These are phyloP conservation scores for Neonothopanus nambi DNA, from an alignment of 1,284 basidiomycete species.

Conservation along the genomic window DNA sequence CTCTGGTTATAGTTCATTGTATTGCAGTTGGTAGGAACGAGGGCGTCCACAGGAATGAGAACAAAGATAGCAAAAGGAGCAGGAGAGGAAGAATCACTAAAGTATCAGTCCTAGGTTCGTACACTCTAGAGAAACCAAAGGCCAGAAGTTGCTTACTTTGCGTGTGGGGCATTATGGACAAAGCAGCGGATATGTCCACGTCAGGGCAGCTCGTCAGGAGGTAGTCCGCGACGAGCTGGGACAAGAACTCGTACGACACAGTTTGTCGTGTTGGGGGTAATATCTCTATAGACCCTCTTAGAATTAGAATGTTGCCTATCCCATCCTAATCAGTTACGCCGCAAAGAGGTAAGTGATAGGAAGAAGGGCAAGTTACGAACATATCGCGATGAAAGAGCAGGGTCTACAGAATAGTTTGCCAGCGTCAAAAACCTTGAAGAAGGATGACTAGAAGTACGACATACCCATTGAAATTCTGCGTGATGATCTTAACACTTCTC, in stretches of 20 bases:
- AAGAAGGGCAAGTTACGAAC: conserved; percentile 40
- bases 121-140: neutral
- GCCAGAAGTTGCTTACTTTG: conserved; percentile 53
- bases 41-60: too few species aligned
- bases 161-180: conserved; percentile 82
- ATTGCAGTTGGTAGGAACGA: too few species aligned
- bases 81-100: neutral
- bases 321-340: conserved; percentile 17
- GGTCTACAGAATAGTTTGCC: conserved; percentile 47
- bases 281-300: conserved; percentile 76
- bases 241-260: conserved; percentile 84
- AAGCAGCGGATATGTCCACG: conserved; percentile 73
- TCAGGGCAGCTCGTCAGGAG: conserved; percentile 62
- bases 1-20: conserved; percentile 41
- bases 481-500: conserved; percentile 63
- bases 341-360: neutral
- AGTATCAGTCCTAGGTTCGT: neutral
- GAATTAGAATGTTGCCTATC: conserved; percentile 80
- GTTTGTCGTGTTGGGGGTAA: conserved; percentile 60
- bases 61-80: too few species aligned
- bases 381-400: conserved; percentile 89
- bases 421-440: neutral
- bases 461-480: conserved; percentile 80
- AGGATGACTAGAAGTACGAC: conserved; percentile 25
- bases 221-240: conserved; percentile 81